Evolutionary conservation across 2,329 filamentous ascomycete species (phyloP), one percentile per base, ranked within the genome.

Genomic region (Epichloe brachyelytri): DNA sequence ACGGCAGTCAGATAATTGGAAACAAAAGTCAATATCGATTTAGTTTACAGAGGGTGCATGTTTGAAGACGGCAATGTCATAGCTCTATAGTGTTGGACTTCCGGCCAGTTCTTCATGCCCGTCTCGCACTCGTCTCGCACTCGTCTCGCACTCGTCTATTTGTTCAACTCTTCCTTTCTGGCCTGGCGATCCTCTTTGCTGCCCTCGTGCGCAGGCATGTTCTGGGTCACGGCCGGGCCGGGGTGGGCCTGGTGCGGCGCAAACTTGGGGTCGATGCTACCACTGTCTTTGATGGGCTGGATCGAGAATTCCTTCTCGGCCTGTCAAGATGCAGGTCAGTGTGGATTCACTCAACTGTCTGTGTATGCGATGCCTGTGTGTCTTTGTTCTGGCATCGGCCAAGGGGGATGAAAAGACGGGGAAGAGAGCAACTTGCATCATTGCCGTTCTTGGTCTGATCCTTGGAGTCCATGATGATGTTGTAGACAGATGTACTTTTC

Each of bases 141-240:
- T n/a, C 26, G 26, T 30, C 26, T 30, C 43, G 22, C 17, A 34
- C 6, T n/a, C 10, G 4, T 39, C 54, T 58, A 58, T 62, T 84
- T 80, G 72, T 87, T 87, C 65, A 88, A 59, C 60, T 78, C 79
- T 63, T 80, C 71, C 54, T 80, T 81, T 64, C 79, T 82, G 12
- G 76, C 80, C 60, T 75, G 71, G 50, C 83, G 77, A 60, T 88
- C 84, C 63, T 85, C 83, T 67, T 83, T 85, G 53, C 76, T 79
- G 15, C 79, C 80, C 68, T 83, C 78, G 48, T 75, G 63, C 36
- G 67, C 66, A 15, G 73, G 73, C 68, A 80, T 74, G 54, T 75
- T 70, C 55, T 78, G 65, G 17, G 76, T 70, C 26, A 80, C 59
- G 30, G 69, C 79, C 15, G 80, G 80, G 36, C 80, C 80, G 12